A percentile compares a stretch with the other conserved stretches of the same genome.
Evolutionary conservation across 139 green algal species (phyloP).

Genomic region (Cymbomonas tetramitiformis): DNA sequence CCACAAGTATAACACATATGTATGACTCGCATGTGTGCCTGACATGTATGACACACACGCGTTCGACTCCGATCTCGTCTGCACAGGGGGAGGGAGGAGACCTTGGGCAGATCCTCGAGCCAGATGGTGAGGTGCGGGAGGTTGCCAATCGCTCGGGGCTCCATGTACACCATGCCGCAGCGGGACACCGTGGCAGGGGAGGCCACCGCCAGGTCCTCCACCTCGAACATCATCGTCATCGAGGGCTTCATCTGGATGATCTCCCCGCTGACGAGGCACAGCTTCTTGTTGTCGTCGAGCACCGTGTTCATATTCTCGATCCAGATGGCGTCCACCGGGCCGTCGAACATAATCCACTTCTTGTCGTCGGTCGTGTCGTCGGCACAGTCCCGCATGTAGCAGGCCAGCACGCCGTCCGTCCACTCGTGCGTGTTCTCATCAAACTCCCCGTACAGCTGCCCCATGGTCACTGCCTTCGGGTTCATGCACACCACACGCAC

Average conservation of each 20-base stretch:
- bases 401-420: slow-evolving; percentile 51
- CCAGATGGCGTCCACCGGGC: slow-evolving; percentile 62
- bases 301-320: slow-evolving; percentile 67
- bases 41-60: slow-evolving; percentile 28
- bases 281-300: slow-evolving; percentile 62
- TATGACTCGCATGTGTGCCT: slow-evolving; percentile 38
- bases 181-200: slow-evolving; percentile 49
- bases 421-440: slow-evolving; percentile 54
- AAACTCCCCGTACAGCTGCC: slow-evolving; percentile 66
- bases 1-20: neutral
- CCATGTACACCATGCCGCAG: slow-evolving; percentile 63
- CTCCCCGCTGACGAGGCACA: slow-evolving; percentile 60
- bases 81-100: slow-evolving; percentile 9
- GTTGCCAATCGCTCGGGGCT: slow-evolving; percentile 33
- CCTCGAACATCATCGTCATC: slow-evolving; percentile 66
- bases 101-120: neutral
- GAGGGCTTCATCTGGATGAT: slow-evolving; percentile 55
- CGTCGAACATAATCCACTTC: slow-evolving; percentile 65
- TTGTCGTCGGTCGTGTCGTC: slow-evolving; percentile 40
- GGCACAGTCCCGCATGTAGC: slow-evolving; percentile 48
- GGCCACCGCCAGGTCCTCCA: slow-evolving; percentile 47
- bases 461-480: slow-evolving; percentile 69
- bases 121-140: slow-evolving; percentile 16
- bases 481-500: slow-evolving; percentile 33
- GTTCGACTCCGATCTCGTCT: slow-evolving; percentile 29